These are phyloP conservation scores for Magnolia changhungtana DNA, from an alignment of 164 flowering plant genomes.

Conservation along the genomic window DNA sequence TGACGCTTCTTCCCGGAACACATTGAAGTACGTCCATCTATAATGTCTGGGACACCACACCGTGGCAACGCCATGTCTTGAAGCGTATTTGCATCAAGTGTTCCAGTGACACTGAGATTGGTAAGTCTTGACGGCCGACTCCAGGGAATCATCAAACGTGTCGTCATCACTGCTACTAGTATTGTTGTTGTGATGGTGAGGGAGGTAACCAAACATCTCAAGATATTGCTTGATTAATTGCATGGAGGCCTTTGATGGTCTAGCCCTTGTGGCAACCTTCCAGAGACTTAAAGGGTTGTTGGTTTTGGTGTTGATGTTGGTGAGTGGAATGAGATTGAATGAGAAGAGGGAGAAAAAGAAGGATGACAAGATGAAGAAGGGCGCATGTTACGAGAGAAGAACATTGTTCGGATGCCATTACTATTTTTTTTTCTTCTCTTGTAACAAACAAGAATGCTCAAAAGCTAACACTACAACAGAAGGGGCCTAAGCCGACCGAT, in stretches of 20 bases:
- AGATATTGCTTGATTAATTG: constrained; percentile 64
- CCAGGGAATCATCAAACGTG: constrained; percentile 41
- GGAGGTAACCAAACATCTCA: constrained; percentile 54
- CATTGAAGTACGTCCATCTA: constrained; percentile 22
- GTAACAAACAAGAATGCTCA: neutral
- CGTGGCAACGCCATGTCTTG: constrained; percentile 45
- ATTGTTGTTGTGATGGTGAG: constrained; percentile 19
- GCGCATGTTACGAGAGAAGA: neutral
- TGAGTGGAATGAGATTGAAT: neutral
- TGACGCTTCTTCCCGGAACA: constrained; percentile 6
- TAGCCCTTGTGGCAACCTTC: constrained; percentile 46
- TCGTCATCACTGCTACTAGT: constrained; percentile 29
- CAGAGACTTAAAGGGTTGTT: neutral
- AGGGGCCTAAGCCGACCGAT: no score
- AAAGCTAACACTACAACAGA: no score
- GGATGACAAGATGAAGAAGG: neutral
- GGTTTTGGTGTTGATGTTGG: neutral
- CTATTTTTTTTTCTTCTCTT: neutral
- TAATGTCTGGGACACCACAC: constrained; percentile 60
- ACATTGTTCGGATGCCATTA: neutral
- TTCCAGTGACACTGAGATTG: constrained; percentile 55
- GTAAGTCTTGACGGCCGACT: constrained; percentile 52
- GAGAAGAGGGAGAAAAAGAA: neutral
- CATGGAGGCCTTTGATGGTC: constrained; percentile 34
- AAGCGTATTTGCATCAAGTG: constrained; percentile 38